Base-by-base conservation (phyloP, 108 stramenopile genomes). In the Conticribra weissflogii region DNA sequence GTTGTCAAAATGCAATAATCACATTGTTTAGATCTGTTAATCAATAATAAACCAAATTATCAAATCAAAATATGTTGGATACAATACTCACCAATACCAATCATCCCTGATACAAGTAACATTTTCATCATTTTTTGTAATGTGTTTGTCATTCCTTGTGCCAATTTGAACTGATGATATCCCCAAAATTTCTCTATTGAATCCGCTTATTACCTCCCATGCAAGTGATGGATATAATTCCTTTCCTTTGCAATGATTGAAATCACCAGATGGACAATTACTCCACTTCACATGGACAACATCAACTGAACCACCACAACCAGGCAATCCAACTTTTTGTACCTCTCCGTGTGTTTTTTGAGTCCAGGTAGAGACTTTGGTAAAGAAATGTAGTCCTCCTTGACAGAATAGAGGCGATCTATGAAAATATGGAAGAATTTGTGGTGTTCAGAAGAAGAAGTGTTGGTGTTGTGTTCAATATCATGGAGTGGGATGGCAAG, bases 381-480 rank as follows among this genome's bases (percentile, higher is more conserved):
- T 5, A 22, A 45, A 8, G 15, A 45, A 19, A 61, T 61, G 41
- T 61, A 61, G 22, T 44, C 41, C 44, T 32, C 25, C 12, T 25
- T 29, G 22, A 45, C 46, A 23, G 17, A 14, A 46, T 45, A 61
- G 22, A 61, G n/a, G 8, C 24, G 21, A 24, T 41, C 22, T 4
- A 61, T 21, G 21, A 61, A 61, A 9, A 45, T 8, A 21, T 61
- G 59, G 24, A 61, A 61, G 44, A 61, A 61, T 44, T 41, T 44
- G 36, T 15, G n/a, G 59, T 61, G 59, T 23, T 61, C 58, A 32
- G 25, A 44, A 44, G 59, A 14, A 22, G 44, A 44, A 12, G 24
- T 17, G 44, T 44, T 61, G 21, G 58, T 61, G 24, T 44, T 18
- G 34, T 19, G 44, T 36, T 4, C 24, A 15, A 44, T 36, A 8